Evolutionary conservation across 768 basidiomycete species (phyloP), one percentile per base, ranked within the genome.

Genomic region (Butyriboletus loyo): DNA sequence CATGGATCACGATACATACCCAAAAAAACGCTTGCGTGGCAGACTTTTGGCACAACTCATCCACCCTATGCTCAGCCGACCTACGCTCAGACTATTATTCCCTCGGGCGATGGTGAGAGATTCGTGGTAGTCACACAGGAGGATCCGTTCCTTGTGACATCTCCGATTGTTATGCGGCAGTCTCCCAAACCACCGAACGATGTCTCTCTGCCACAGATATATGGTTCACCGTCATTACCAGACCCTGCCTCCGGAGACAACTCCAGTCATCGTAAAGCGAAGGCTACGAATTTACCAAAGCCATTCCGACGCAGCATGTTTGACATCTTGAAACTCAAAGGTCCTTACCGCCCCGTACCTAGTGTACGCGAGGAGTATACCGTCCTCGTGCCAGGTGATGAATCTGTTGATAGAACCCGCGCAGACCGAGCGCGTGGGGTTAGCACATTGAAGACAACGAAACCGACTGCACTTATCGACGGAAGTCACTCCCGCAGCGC

Each of bases 1-100:
- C 69, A 71, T 14, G 67, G 63, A 28, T 59, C 66, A 8, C 54
- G 57, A 39, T 67, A 69, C 50, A 24, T 27, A 45, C 53, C 67
- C 21, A 47, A 56, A 17, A 56, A 47, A 27, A 43, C 22, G 15
- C 37, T 46, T n/a, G 31, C 42, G 11, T 66, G 59, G 62, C 44
- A 45, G 21, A 21, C 49, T 14, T 19, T 24, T 15, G 46, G 38
- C n/a, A 17, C 5, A 3, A 24, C 53, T 30, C 63, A 31, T n/a
- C 14, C 50, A 9, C 28, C 19, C 27, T 28, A 28, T 38, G 24
- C 52, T 19, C 50, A 46, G n/a, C n/a, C 54, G 5, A 27, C 32
- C 19, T 52, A 55, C 25, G 27, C 43, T 8, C 48, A 51, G 35
- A 56, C 52, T 1, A 66, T 66, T 31, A 37, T 66, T 32, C 58